A percentile compares a stretch with the other conserved stretches of the same genome.
Conservation (phyloP, 108 stramenopile genomes). For the Fragilariopsis cylindrus region DNA sequence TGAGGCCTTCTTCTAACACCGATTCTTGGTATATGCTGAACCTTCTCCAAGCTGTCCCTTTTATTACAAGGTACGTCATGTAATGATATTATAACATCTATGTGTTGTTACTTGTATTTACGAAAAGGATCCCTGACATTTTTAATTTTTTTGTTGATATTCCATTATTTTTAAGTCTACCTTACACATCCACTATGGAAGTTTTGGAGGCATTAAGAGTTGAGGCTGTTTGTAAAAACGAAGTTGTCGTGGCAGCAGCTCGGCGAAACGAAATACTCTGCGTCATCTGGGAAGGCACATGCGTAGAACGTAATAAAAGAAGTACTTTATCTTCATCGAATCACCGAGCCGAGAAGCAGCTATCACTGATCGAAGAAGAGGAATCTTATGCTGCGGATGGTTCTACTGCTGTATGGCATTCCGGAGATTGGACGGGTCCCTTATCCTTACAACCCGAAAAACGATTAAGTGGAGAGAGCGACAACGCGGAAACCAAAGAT, state of each 20-base stretch:
- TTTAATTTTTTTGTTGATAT: neutral
- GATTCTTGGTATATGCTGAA: constrained; percentile 92
- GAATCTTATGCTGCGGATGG: neutral
- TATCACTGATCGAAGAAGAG: constrained; percentile 6
- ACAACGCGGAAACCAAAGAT: constrained; percentile 55
- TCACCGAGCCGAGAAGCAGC: neutral
- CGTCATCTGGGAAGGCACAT: constrained; percentile 89
- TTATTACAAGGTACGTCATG: constrained; percentile 64
- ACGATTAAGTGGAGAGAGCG: constrained; percentile 69
- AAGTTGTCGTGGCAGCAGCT: constrained; percentile 61
- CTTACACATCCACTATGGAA: constrained; percentile 83
- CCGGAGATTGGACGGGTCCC: constrained; percentile 91
- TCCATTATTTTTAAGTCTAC: constrained; percentile 40
- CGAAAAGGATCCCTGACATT: neutral
- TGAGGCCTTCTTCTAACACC: constrained; percentile 79
- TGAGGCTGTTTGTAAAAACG: constrained; percentile 60
- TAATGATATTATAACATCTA: neutral
- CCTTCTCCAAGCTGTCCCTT: constrained; percentile 80
- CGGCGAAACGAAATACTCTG: constrained; percentile 58
- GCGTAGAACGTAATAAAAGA: constrained; percentile 60
- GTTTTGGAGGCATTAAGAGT: constrained; percentile 81
- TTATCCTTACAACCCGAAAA: constrained; percentile 80
- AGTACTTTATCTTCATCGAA: neutral
- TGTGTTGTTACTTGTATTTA: neutral
- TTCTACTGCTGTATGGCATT: constrained; percentile 71